Base-by-base conservation (phyloP, 768 basidiomycete genomes). In the Lepiota brunneoincarnata region DNA sequence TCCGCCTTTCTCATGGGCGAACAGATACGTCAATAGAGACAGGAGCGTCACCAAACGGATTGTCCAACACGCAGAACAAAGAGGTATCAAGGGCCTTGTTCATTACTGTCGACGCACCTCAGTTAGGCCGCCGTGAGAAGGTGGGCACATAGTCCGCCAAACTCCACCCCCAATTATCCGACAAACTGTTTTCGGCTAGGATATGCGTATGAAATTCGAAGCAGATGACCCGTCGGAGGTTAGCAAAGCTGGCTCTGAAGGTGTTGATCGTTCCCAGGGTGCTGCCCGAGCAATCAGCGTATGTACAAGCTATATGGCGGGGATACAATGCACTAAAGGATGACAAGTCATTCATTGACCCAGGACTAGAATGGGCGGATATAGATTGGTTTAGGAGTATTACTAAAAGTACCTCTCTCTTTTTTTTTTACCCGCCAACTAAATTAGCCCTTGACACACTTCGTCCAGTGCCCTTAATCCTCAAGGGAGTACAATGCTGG, bases 81-180 rank as follows among this genome's bases (percentile, higher is more conserved):
- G 93, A 23, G 96, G 96, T 2, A 82, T 99, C 64, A 95, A 93
- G 67, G 96, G n/a, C 80, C 3, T 74, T 98, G 11, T 98, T 98
- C 70, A 97, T 98, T 67, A 98, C 96, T 0, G 96, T 98, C 23
- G 96, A 98, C 71, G 96, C 96, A 0, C 96, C 96, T 5, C 94
- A 97, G 61, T 84, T 98, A 9, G 96, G 96, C 40, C 82, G 94
- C 11, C 81, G 95, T 55, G 94, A 96, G 68, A 94, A 95, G 72
- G 83, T 74, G 51, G 24, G 42, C 26, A 20, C 3, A 10, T 7
- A 36, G 17, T 35, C 9, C 11, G 15, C 14, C 12, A 34, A 12
- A 14, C 40, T 40, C 37, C 4, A 21, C 23, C 35, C 7, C 28
- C 4, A 14, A 14, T 2, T 24, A 20, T 12, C 14, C 51, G 21